Conservation (phyloP, 345 rosid species). For the Pistacia vera region DNA sequence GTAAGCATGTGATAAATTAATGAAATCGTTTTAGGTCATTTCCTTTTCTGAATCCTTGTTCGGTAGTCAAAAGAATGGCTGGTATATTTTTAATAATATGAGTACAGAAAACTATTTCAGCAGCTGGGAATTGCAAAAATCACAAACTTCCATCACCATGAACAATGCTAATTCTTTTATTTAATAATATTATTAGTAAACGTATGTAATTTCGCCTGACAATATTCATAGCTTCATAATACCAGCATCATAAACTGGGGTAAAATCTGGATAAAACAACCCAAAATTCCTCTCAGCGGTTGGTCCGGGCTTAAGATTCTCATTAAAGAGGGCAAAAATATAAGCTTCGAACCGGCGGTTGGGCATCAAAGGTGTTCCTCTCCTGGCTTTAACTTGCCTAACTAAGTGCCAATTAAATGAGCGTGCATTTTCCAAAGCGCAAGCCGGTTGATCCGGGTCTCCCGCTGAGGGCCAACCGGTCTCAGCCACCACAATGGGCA, state of each 20-base stretch:
- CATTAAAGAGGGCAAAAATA: conserved; percentile 76
- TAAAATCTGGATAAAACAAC: conserved; percentile 66
- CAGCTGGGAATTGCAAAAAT: no score
- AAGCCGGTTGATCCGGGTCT: conserved; percentile 48
- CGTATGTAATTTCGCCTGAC: conserved; percentile 46
- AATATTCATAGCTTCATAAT: no score
- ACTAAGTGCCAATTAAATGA: conserved; percentile 59
- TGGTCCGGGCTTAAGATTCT: conserved; percentile 73
- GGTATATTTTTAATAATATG: no score
- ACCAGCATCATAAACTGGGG: conserved; percentile 54
- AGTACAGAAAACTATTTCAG: no score
- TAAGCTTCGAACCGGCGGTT: conserved; percentile 60
- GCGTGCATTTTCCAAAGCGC: conserved; percentile 47
- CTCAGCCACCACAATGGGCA: conserved; percentile 66
- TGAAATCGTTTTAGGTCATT: no score
- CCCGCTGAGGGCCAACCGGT: conserved; percentile 89
- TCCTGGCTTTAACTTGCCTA: conserved; percentile 36
- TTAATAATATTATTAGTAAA: no score
- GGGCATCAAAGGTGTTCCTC: conserved; percentile 91
- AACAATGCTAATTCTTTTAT: no score
- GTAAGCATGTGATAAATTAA: no score
- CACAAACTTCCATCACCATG: no score
- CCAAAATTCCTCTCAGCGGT: conserved; percentile 80
- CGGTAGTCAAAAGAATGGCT: no score
- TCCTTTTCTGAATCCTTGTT: no score